Base-by-base conservation (phyloP, 2,329 filamentous ascomycete genomes). In the Keithomyces neogunnii region DNA sequence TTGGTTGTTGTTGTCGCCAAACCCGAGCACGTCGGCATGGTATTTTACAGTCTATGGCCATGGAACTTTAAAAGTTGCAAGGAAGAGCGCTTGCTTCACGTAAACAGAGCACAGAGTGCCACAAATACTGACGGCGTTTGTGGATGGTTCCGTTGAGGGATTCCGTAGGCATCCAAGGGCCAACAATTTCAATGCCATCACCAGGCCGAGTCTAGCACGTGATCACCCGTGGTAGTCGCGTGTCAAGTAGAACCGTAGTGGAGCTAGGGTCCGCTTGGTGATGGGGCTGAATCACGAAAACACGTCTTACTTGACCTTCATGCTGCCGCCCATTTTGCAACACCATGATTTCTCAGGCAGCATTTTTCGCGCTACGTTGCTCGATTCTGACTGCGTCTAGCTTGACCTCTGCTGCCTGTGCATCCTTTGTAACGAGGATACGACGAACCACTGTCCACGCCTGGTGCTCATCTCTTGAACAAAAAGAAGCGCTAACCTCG, bases 191-290 rank as follows among this genome's bases (percentile, higher is more conserved):
- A 19, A 19, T 19, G 19, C 19, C 19, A 19, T 19, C 19, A 19
- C 19, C 19, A 19, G 19, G 19, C 19, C 19, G 19, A 19, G 19
- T 19, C 19, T 1, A 19, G 19, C 19, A 69, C 57, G 65, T 69
- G 67, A 69, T 50, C 52, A 53, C 60, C 57, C 49, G 65, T 63
- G 55, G 56, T 35, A 40, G 52, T 64, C 63, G 63, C 57, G 64
- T 60, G 48, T 26, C 49, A 32, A 31, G 3, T 44, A 45, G 45
- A 43, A 46, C 30, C 36, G 30, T 30, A 31, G 30, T 10, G 8
- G 13, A 33, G 35, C 35, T 29, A 13, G 36, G 26, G 32, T 40
- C 47, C 49, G 19, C 43, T 39, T 40, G 28, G 28, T 28, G 43
- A 31, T 13, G 26, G 31, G 3, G 32, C 30, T 10, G 49, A 30